phyloP scores from a whole-genome alignment of 768 basidiomycete genomes.

The Lactarius hengduanensis region DNA sequence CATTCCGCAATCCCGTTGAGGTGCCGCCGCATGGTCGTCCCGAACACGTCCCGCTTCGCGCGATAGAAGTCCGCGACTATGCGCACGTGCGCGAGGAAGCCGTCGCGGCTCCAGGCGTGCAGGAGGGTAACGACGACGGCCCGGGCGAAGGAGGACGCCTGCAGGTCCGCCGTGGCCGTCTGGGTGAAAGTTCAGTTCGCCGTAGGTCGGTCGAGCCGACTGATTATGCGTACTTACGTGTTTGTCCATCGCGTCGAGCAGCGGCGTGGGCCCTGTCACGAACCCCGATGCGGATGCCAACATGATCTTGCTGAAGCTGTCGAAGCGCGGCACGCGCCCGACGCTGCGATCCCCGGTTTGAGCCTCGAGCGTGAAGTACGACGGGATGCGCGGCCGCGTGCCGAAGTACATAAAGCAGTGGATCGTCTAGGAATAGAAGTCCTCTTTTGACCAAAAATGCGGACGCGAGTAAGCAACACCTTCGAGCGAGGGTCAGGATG shows the following conservation, averaged over 20 bases:
- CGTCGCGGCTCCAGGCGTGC: slow-evolving; percentile 71
- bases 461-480: slow-evolving; percentile 42
- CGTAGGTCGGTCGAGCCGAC: not conserved
- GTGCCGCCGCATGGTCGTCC: slow-evolving; percentile 69
- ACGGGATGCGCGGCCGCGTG: slow-evolving; percentile 56
- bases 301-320: slow-evolving; percentile 85
- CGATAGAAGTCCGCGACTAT: slow-evolving; percentile 73
- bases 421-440: slow-evolving; percentile 57
- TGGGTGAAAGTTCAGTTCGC: slow-evolving; percentile 31
- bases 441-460: not conserved
- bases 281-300: slow-evolving; percentile 80
- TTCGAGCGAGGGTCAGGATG: slow-evolving; percentile 73
- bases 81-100: slow-evolving; percentile 66
- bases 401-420: slow-evolving; percentile 77
- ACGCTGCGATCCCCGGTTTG: slow-evolving; percentile 50
- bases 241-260: slow-evolving; percentile 68
- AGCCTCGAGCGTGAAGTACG: slow-evolving; percentile 65
- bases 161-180: slow-evolving; percentile 68
- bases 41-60: slow-evolving; percentile 73
- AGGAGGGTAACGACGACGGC: slow-evolving; percentile 58
- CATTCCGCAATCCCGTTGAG: slow-evolving; percentile 77
- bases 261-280: slow-evolving; percentile 65
- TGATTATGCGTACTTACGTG: slow-evolving; percentile 47
- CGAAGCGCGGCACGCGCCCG: slow-evolving; percentile 84
- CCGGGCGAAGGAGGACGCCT: slow-evolving; percentile 63